These are phyloP conservation scores for Endocarpon pusillum DNA, from an alignment of 495 filamentous ascomycete species.

Conservation along the genomic window DNA sequence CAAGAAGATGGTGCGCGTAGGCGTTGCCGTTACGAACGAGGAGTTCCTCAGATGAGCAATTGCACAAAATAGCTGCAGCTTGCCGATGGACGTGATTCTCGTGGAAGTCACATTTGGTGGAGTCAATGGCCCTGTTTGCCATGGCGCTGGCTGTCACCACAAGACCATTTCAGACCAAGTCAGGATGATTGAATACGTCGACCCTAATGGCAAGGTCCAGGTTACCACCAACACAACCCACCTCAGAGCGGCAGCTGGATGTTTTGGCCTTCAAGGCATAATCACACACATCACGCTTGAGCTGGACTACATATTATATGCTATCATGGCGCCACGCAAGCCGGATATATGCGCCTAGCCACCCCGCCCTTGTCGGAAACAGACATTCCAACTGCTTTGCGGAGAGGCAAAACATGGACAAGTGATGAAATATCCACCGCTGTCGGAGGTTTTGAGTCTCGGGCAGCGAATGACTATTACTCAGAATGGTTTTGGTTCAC, in stretches of 20 bases:
- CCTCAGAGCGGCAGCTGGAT: conserved; percentile 30
- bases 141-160: conserved; percentile 28
- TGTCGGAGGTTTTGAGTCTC: conserved; percentile 20
- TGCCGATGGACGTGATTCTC: conserved; percentile 32
- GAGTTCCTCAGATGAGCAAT: conserved; percentile 31
- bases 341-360: conserved; percentile 24
- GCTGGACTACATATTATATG: conserved; percentile 33
- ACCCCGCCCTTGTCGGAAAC: conserved; percentile 25
- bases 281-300: conserved; percentile 37
- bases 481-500: conserved; percentile 40
- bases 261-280: conserved; percentile 34
- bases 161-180: conserved; percentile 32
- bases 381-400: conserved; percentile 24
- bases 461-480: conserved; percentile 29
- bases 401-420: no score
- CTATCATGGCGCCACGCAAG: conserved; percentile 27
- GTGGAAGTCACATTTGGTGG: conserved; percentile 37
- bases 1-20: conserved; percentile 23
- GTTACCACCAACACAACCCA: conserved; percentile 22
- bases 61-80: conserved; percentile 20
- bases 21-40: conserved; percentile 31
- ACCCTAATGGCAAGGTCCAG: conserved; percentile 28
- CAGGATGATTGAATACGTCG: conserved; percentile 31
- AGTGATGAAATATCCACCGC: no score
- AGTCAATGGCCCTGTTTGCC: conserved; percentile 34